Evolutionary conservation across 306 rosid species (phyloP), one percentile per base, ranked within the genome.

Genomic region (Quercus robur): DNA sequence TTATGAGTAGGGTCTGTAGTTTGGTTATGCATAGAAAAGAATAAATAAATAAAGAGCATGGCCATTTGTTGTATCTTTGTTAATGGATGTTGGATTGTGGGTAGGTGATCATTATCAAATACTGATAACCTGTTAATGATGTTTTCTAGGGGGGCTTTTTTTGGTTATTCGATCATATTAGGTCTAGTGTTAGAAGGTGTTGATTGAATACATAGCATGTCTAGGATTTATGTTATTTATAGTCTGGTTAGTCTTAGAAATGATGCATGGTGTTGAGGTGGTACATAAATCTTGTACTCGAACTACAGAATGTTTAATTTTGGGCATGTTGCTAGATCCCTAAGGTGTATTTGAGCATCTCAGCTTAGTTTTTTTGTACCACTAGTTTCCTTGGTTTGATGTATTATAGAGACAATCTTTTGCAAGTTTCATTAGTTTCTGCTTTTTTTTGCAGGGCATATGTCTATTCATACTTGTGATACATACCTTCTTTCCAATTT

Each of bases 401-500:
- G 41, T 33, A 20, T 72, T 59, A 28, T 15, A 51, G n/a, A 2
- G 31, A 23, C 44, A 41, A 31, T 21, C 26, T 44, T 46, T 15
- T 38, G 5, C 26, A 26, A 33, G 76, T 73, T 46, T 44, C 19
- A 0, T 20, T 57, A 80, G 28, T 71, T 67, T 74, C 63, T 75
- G 15, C 58, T 79, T 56, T 77, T 57, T 38, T 63, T 59, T 86
- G 84, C 96, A 95, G 98, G 98, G 93, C 56, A 81, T 89, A 83
- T 54, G 90, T 70, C 85, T 95, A 76, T 12, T 87, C 83, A 71
- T 95, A 75, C 87, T 95, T 58, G 25, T 83, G 59, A 54, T 89
- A 57, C 98, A 95, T 84, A 88, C 77, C 49, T 86, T 88, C 88
- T 95, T 87, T 83, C 99, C 98, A 31, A 75, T 95, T 82, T 83